Base-by-base conservation (phyloP, 2,329 filamentous ascomycete species). In the Colletotrichum sp. region DNA sequence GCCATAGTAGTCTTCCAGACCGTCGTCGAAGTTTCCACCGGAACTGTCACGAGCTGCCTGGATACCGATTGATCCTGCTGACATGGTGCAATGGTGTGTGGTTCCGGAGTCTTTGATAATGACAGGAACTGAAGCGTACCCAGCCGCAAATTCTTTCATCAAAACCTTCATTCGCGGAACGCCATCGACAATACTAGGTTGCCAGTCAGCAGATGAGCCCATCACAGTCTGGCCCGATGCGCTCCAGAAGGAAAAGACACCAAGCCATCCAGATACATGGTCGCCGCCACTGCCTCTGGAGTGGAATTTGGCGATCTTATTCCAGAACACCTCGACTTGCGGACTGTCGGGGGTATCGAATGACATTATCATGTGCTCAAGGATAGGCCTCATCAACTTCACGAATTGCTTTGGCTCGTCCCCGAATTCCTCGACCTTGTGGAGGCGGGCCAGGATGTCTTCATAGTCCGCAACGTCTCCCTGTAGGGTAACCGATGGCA, bases 401-500 rank as follows among this genome's bases (percentile, higher is more conserved):
- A 77, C 77, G 59, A 86, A 87, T 12, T 78, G 69, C 0, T 75
- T 77, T 0, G 85, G 79, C 71, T 89, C 82, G 3, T 80, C 70
- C 0, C 87, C 88, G 16, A 85, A 82, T 2, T 81, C 71, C 0
- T 77, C 59, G 0, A 90, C 77, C 68, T 84, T 84, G 12, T 87
- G 82, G 6, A 89, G 48, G 4, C 83, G 24, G 24, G 24, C 24
- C 6, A 82, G 74, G 1, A 86, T 80, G 3, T 77, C 34, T 26
- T 82, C 78, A 85, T 59, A 88, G 92, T 79, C 92, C 24, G 24
- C 24, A 24, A 24, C 24, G 24, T 24, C 24, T 24, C 24, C 24
- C 24, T 24, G 24, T 24, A 92, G 80, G 0, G 89, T 91, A 1
- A 91, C 88, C 0, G 85, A 86, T 0, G 90, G 90, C 3, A 92